Evolutionary conservation across 139 green algal genomes (phyloP), one percentile per base, ranked within the genome.

Genomic region (Chlorella sp.): DNA sequence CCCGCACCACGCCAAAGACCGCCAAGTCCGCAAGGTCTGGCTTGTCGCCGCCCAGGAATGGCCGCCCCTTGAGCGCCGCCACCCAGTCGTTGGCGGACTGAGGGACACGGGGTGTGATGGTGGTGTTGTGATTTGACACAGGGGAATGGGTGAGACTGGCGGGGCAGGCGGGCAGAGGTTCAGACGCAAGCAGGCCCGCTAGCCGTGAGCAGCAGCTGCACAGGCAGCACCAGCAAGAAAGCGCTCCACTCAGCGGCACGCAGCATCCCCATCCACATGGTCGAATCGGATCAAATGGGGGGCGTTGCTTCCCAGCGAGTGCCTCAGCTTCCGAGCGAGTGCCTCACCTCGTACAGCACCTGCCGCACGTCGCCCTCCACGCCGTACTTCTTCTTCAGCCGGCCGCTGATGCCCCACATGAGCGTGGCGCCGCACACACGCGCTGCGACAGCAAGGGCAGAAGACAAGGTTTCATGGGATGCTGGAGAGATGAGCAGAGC

Each of bases 21-120:
- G 93, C 84, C 73, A 99, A 68, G 78, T 99, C 97, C 20, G 96
- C 96, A 6, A 98, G 86, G 88, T 98, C 95, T 36, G 97, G 96
- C 7, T 90, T 54, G 8, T 92, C 92, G 48, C 96, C 95, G 80
- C 88, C 87, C 80, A 90, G 82, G 75, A 91, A 92, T 30, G n/a
- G 56, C 20, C 81, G 64, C 5, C 70, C 85, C 0, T 60, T 60
- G 40, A 94, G 40, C 11, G 74, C 90, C 76, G 81, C 80, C 78
- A 92, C 87, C 90, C 90, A 97, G 44, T 93, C 79, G 30, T 94
- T 62, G 6, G 85, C 87, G 44, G 81, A 83, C 70, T 86, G 81
- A 43, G 34, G 80, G 22, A 1, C 3, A 60, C 11, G 16, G 36
- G 8, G 46, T 5, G 14, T 60, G 51, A 54, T 7, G 46, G 46